These are phyloP conservation scores for Russula virescens DNA, from an alignment of 768 basidiomycete genomes.

Conservation along the genomic window DNA sequence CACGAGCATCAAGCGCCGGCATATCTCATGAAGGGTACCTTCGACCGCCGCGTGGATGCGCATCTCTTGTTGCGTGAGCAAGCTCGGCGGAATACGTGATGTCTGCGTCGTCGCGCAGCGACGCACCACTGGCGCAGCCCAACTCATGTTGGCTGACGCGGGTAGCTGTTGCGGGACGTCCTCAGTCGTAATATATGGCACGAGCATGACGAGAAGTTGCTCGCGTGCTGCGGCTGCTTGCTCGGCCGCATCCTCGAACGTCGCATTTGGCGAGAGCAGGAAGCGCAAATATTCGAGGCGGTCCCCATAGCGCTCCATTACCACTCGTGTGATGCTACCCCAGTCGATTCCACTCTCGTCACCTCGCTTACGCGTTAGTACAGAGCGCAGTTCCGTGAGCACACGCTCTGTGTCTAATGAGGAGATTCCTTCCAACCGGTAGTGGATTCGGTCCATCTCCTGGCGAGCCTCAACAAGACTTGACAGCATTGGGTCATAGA, in stretches of 20 bases:
- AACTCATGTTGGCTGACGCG: slow-evolving; percentile 4
- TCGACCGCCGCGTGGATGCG: slow-evolving; percentile 19
- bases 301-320: slow-evolving; percentile 40
- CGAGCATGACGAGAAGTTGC: slow-evolving; percentile 25
- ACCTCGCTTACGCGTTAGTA: slow-evolving; percentile 24
- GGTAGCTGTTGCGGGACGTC: slow-evolving; percentile 10
- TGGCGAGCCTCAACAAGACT: slow-evolving; percentile 33
- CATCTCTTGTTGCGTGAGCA: slow-evolving; percentile 21
- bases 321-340: slow-evolving; percentile 34
- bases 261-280: slow-evolving; percentile 30
- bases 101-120: slow-evolving; percentile 22
- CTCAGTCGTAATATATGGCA: slow-evolving; percentile 28
- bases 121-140: slow-evolving; percentile 18
- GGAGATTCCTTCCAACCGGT: slow-evolving; percentile 34
- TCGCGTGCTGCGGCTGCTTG: slow-evolving; percentile 8
- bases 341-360: slow-evolving; percentile 38
- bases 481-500: slow-evolving; percentile 39
- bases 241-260: neutral
- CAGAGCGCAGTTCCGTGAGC: slow-evolving; percentile 28
- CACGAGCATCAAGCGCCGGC: slow-evolving; percentile 18
- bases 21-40: slow-evolving; percentile 23
- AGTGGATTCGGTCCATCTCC: slow-evolving; percentile 32
- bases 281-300: slow-evolving; percentile 38
- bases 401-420: slow-evolving; percentile 28
- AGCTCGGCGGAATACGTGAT: slow-evolving; percentile 6